These are phyloP conservation scores for Actinidia chinensis DNA, from an alignment of 179 eudicot species.

Conservation along the genomic window DNA sequence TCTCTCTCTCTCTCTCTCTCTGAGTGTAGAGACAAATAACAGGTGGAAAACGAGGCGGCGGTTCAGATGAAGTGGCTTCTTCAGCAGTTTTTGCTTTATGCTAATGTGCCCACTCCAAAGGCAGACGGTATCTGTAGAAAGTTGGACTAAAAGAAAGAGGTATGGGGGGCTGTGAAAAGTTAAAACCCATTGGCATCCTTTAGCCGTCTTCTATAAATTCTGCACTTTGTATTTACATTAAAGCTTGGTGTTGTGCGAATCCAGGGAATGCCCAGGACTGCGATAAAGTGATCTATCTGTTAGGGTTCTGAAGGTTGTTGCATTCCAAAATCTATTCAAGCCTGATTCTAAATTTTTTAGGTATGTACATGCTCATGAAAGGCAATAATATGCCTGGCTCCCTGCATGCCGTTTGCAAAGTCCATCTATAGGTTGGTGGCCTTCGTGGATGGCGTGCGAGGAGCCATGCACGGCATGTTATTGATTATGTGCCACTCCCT, in stretches of 20 bases:
- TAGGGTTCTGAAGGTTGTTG: not conserved
- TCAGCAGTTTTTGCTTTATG: slow-evolving; percentile 26
- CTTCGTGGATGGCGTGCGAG: slow-evolving; percentile 57
- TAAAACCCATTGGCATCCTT: not conserved
- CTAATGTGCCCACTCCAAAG: slow-evolving; percentile 36
- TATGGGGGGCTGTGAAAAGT: slow-evolving; percentile 16
- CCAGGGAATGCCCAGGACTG: not conserved
- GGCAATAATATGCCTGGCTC: slow-evolving; percentile 62
- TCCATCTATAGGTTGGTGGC: slow-evolving; percentile 29
- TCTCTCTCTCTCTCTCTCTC: not conserved
- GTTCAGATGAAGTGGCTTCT: slow-evolving; percentile 30
- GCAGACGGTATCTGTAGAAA: slow-evolving; percentile 21
- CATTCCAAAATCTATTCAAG: not conserved
- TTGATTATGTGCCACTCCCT: not conserved
- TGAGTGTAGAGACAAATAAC: slow-evolving; percentile 14
- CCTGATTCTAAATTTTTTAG: not conserved
- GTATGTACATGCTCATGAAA: not conserved
- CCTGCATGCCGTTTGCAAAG: slow-evolving; percentile 65
- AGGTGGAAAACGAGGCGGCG: slow-evolving; percentile 17
- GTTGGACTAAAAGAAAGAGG: slow-evolving; percentile 11
- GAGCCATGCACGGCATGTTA: slow-evolving; percentile 50
- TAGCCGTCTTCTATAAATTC: not conserved
- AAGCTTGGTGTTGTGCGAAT: not conserved
- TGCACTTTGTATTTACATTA: not conserved
- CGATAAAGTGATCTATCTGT: not conserved